These are phyloP conservation scores for Fusarium torreyae DNA, from an alignment of 2,329 filamentous ascomycete genomes.

Conservation along the genomic window DNA sequence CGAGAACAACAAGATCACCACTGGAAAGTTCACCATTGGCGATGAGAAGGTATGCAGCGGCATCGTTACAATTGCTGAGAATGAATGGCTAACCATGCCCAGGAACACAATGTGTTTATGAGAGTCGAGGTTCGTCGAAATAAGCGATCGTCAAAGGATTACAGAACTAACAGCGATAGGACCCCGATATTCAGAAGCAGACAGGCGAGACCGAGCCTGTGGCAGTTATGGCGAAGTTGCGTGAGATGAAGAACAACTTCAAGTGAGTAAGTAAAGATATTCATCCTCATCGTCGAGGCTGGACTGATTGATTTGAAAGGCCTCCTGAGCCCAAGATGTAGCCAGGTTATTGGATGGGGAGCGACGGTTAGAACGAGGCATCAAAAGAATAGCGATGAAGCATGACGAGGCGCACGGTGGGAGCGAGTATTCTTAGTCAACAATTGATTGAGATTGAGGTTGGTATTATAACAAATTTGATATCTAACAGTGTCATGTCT, in stretches of 20 bases:
- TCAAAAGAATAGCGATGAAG: neutral
- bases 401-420: conserved; percentile 1
- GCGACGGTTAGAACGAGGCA: neutral
- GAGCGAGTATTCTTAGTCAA: conserved; percentile 13
- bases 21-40: conserved; percentile 95
- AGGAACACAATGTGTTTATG: conserved; percentile 99
- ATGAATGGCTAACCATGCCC: conserved; percentile 17
- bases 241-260: conserved; percentile 91
- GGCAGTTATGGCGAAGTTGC: conserved; percentile 86
- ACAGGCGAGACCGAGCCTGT: conserved; percentile 86
- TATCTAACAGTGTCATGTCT: conserved; percentile 50
- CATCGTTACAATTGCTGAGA: neutral
- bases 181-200: conserved; percentile 86
- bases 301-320: conserved; percentile 28
- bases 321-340: conserved; percentile 54
- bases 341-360: neutral
- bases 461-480: conserved; percentile 8
- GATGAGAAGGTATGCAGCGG: conserved; percentile 85
- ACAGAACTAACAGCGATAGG: conserved; percentile 62
- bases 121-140: conserved; percentile 75
- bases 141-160: neutral
- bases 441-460: conserved; percentile 6
- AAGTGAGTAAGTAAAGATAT: conserved; percentile 64
- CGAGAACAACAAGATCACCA: conserved; percentile 85
- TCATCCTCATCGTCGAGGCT: neutral